Conservation (phyloP, 345 rosid genomes). For the Aquilaria yunnanensis region DNA sequence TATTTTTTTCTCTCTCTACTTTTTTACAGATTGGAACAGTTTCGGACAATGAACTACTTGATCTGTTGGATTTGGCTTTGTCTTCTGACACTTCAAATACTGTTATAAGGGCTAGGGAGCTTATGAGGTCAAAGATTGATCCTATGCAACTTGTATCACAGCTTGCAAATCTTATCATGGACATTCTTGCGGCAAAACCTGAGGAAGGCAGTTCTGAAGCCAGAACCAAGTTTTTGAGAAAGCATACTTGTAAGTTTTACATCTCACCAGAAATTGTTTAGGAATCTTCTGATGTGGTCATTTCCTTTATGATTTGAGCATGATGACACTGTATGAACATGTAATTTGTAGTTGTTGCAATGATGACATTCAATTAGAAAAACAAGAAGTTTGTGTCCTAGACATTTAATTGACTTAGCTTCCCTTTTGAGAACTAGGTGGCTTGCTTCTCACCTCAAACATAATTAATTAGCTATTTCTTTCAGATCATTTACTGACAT, state of each 20-base stretch:
- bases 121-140: constrained; percentile 92
- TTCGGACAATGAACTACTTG: constrained; percentile 92
- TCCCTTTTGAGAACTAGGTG: no score
- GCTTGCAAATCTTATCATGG: constrained; percentile 90
- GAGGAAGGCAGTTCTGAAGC: constrained; percentile 58
- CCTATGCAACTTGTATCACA: constrained; percentile 93
- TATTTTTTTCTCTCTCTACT: neutral
- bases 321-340: no score
- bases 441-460: no score
- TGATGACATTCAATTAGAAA: no score
- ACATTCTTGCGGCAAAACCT: constrained; percentile 68
- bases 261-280: neutral
- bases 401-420: no score
- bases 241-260: constrained; percentile 52
- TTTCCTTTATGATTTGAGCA: no score
- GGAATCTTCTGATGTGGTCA: neutral
- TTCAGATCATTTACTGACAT: no score
- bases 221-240: constrained; percentile 43
- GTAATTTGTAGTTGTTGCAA: no score
- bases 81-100: constrained; percentile 93
- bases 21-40: constrained; percentile 76
- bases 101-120: constrained; percentile 84
- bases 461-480: no score
- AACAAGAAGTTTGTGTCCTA: no score
- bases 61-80: constrained; percentile 82